Conservation (phyloP, 2,329 filamentous ascomycete species). For the Fusarium albosuccineum region DNA sequence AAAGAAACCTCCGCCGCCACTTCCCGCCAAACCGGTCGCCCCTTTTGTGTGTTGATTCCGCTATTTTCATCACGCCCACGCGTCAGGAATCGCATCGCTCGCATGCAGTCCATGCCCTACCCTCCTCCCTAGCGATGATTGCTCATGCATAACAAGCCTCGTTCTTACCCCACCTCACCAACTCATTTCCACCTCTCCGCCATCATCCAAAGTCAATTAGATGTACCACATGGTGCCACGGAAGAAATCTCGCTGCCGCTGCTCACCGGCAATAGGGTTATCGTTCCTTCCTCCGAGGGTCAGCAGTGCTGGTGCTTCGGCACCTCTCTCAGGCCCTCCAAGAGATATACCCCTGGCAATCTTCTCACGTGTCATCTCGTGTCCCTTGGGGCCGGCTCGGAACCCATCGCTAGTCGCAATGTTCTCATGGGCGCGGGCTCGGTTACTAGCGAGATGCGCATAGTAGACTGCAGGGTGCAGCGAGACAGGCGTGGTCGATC, state of each 20-base stretch:
- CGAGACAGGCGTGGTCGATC: conserved; percentile 93
- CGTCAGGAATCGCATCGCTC: conserved; percentile 26
- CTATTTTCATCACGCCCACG: conserved; percentile 7
- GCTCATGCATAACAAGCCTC: conserved; percentile 6
- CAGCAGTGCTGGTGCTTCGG: conserved; percentile 50
- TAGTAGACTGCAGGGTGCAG: conserved; percentile 94
- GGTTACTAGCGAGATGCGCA: conserved; percentile 87
- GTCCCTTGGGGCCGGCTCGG: conserved; percentile 58
- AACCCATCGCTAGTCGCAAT: conserved; percentile 60
- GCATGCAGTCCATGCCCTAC: conserved; percentile 31
- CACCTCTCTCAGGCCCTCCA: conserved; percentile 36
- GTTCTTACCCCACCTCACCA: neutral
- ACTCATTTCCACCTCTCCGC: neutral
- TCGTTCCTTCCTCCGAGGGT: conserved; percentile 46
- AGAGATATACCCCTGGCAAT: conserved; percentile 55
- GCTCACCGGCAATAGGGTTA: conserved; percentile 46
- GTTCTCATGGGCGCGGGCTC: conserved; percentile 81
- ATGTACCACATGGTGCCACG: conserved; percentile 61
- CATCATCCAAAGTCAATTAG: conserved; percentile 35
- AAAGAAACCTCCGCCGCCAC: conserved; percentile 52
- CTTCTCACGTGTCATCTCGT: conserved; percentile 55
- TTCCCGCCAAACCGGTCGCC: conserved; percentile 52
- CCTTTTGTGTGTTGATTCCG: conserved; percentile 46
- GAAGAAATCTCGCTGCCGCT: conserved; percentile 53
- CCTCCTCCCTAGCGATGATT: conserved; percentile 36